Conservation (phyloP, 768 basidiomycete genomes). For the Termitomyces sp. region DNA sequence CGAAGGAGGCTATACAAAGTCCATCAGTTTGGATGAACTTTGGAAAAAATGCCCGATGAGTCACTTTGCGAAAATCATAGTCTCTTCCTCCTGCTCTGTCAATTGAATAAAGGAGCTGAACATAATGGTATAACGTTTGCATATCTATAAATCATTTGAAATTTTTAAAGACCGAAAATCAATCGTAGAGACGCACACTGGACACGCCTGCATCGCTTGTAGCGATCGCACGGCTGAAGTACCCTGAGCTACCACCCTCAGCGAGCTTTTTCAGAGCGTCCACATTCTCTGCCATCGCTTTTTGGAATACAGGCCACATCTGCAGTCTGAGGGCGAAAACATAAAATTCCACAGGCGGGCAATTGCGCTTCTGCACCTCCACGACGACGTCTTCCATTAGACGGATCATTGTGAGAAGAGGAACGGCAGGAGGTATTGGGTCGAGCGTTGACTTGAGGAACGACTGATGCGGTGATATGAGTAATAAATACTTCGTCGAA, state of each 20-base stretch:
- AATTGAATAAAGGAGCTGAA: constrained; percentile 84
- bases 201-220: constrained; percentile 71
- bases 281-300: constrained; percentile 78
- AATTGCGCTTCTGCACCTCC: constrained; percentile 75
- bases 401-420: constrained; percentile 88
- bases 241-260: constrained; percentile 62
- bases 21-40: background rate
- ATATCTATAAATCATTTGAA: constrained; percentile 43
- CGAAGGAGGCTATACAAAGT: constrained; percentile 61
- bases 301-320: constrained; percentile 95
- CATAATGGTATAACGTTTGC: constrained; percentile 70
- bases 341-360: constrained; percentile 78
- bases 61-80: constrained; percentile 95
- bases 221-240: constrained; percentile 55
- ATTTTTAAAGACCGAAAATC: background rate
- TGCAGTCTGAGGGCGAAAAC: constrained; percentile 77
- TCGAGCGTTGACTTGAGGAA: constrained; percentile 71
- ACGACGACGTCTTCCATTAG: constrained; percentile 77
- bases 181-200: constrained; percentile 39
- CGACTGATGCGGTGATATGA: constrained; percentile 36
- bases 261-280: constrained; percentile 81
- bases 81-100: constrained; percentile 83
- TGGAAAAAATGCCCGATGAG: constrained; percentile 17
- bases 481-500: background rate
- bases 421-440: constrained; percentile 67